These are phyloP conservation scores for Colletotrichum liaoningense DNA, from an alignment of 2,329 filamentous ascomycete species.

Conservation along the genomic window DNA sequence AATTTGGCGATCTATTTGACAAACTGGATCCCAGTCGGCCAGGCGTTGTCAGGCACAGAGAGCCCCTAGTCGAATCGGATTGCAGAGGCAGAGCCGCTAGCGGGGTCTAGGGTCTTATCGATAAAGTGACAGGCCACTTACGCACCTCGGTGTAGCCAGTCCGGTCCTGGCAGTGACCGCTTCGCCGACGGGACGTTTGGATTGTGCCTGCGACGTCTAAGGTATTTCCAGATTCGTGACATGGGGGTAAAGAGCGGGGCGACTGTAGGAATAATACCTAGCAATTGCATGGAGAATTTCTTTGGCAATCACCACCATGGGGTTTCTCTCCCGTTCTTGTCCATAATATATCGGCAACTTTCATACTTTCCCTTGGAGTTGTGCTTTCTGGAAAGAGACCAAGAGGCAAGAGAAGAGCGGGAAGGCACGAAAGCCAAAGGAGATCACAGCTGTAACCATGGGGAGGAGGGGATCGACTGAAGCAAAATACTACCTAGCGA, in stretches of 20 bases:
- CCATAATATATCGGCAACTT: background rate
- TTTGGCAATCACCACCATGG: background rate
- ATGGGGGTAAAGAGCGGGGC: background rate
- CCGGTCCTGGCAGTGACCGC: background rate
- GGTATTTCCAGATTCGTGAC: background rate
- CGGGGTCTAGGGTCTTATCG: slow-evolving; percentile 23
- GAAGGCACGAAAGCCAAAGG: background rate
- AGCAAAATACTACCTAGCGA: background rate
- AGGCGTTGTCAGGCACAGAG: slow-evolving; percentile 2
- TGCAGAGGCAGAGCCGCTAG: slow-evolving; percentile 27
- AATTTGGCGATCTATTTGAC: slow-evolving; percentile 29
- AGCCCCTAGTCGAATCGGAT: slow-evolving; percentile 29
- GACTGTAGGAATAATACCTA: background rate
- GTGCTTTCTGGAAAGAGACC: background rate
- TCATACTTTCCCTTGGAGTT: background rate
- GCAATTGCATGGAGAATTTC: slow-evolving; percentile 11
- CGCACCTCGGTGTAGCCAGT: slow-evolving; percentile 19
- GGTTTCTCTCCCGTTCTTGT: slow-evolving; percentile 9
- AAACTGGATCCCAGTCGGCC: background rate
- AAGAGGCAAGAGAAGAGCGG: background rate
- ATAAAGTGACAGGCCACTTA: slow-evolving; percentile 21
- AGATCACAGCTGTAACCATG: background rate
- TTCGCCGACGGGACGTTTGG: background rate
- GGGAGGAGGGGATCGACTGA: background rate
- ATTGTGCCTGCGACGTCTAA: background rate